phyloP scores from a whole-genome alignment of 768 basidiomycete genomes.

The Russula ochroleuca region DNA sequence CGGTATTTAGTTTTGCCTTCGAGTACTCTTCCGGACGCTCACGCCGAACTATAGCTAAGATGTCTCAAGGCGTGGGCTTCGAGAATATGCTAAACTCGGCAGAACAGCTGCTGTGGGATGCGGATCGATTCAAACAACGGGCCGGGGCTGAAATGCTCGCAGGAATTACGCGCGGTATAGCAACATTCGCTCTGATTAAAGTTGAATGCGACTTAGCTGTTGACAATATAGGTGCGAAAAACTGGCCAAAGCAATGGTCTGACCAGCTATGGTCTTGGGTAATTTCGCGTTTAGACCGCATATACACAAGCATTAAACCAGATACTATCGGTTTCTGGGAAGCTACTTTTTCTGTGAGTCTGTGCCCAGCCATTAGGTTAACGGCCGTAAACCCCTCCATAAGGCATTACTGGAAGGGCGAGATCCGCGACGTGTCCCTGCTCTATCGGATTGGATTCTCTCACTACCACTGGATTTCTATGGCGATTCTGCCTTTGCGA shows the following conservation, averaged over 20 bases:
- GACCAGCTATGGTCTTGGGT: conserved; percentile 72
- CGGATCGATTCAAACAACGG: conserved; percentile 82
- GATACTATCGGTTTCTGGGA: conserved; percentile 81
- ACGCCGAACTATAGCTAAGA: conserved; percentile 50
- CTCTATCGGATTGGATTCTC: conserved; percentile 73
- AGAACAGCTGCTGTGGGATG: conserved; percentile 58
- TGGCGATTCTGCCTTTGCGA: conserved; percentile 81
- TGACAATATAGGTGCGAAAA: conserved; percentile 61
- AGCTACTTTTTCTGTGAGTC: conserved; percentile 51
- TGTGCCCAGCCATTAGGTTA: neutral
- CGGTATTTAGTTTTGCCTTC: conserved; percentile 36
- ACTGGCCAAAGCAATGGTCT: conserved; percentile 61
- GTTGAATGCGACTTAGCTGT: conserved; percentile 5
- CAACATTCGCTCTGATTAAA: neutral
- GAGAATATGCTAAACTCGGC: conserved; percentile 50
- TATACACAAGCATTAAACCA: conserved; percentile 75
- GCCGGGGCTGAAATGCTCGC: conserved; percentile 70
- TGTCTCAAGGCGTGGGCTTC: conserved; percentile 52
- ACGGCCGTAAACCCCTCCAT: conserved; percentile 7
- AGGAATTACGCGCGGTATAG: conserved; percentile 68
- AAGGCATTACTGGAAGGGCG: conserved; percentile 51
- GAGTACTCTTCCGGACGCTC: conserved; percentile 13
- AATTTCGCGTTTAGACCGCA: conserved; percentile 50
- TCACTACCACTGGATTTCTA: conserved; percentile 75
- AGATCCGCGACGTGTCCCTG: conserved; percentile 74